Conservation (phyloP, 2,329 filamentous ascomycete species). For the Conoideocrella luteorostrata region DNA sequence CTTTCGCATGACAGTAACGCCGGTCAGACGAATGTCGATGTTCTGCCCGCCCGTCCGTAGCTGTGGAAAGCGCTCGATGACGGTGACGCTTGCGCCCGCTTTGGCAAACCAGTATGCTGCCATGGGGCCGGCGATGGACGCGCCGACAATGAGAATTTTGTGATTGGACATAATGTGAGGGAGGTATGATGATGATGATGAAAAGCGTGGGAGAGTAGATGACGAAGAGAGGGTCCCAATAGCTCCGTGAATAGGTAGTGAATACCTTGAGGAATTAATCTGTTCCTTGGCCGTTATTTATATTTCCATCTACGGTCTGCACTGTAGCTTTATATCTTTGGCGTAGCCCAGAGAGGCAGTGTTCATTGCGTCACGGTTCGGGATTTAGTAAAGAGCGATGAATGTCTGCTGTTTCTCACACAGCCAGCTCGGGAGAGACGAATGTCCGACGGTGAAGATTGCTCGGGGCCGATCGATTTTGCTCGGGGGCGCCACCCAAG, state of each 20-base stretch:
- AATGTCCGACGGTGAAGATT: not conserved
- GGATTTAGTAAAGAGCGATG: not conserved
- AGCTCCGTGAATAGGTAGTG: no score
- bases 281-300: not conserved
- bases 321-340: no score
- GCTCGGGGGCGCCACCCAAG: no score
- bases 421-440: not conserved
- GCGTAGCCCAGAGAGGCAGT: no score
- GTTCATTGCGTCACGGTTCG: not conserved
- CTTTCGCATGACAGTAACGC: constrained; percentile 30
- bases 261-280: no score
- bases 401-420: not conserved
- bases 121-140: constrained; percentile 25
- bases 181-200: not conserved
- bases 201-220: not conserved
- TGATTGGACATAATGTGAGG: constrained; percentile 14
- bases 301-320: no score
- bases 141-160: constrained; percentile 23
- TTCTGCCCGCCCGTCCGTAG: constrained; percentile 29
- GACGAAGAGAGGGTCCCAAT: not conserved
- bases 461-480: no score
- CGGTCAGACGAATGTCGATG: constrained; percentile 30
- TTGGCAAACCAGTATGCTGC: constrained; percentile 23
- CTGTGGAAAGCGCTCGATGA: constrained; percentile 32
- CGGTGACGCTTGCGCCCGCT: constrained; percentile 25